Evolutionary conservation across 2,329 filamentous ascomycete species (phyloP), one percentile per base, ranked within the genome.

Genomic region (Epichloe bromicola): DNA sequence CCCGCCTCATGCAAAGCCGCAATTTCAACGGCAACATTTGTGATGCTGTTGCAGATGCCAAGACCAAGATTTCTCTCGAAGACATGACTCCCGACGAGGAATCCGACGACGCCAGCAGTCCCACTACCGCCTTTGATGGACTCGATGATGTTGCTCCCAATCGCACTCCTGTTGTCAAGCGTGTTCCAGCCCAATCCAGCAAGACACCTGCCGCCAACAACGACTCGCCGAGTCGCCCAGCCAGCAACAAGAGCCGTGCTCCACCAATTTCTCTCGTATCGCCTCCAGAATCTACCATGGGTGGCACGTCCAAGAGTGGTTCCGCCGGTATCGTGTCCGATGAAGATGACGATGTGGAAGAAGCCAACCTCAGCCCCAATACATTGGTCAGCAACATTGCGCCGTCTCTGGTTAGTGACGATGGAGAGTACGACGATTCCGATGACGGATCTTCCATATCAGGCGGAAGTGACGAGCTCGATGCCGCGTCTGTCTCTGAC

Each of bases 321-420:
- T 54, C 59, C 5, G 58, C 55, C 23, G 33, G 53, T 39, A 45
- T 59, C 43, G 52, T 67, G 20, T 66, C 61, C 14, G 72, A 68
- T 55, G 75, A 75, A 55, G 74, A 74, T 50, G 68, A 73, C 44
- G 75, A 80, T 51, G 72, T 80, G 61, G 65, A 67, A 34, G 78
- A 82, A 50, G 72, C 74, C 45, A 80, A 86, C 50, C 66, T 86
- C 52, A 87, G 83, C 59, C 85, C 85, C 5, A 80, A 81, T 59
- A 85, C 83, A 0, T 68, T 82, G 43, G 74, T 83, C 48, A 85
- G 83, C 64, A 88, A 88, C 65, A 86, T 86, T 57, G 85, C 86
- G 8, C 86, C 86, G 20, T 88, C 84, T 59, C 74, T 90, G 46
- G 85, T 89, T 61, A 88, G 85, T 66, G 86, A 90, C 65, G 85